These are phyloP conservation scores for Suillus brevipes DNA, from an alignment of 768 basidiomycete genomes.

Conservation along the genomic window DNA sequence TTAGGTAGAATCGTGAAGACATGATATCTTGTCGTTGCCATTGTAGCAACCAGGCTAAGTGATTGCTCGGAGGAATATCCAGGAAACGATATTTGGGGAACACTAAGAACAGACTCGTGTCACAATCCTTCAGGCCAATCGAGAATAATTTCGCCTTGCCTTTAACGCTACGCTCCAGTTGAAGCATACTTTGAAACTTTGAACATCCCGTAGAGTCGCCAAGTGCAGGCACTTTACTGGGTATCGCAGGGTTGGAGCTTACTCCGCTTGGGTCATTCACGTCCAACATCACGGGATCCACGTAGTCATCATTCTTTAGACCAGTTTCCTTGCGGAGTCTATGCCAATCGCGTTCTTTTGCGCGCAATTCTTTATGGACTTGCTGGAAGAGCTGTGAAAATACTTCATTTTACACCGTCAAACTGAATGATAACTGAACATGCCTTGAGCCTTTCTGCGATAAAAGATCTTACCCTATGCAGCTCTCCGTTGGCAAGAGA, in stretches of 20 bases:
- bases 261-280: not conserved
- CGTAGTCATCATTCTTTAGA: not conserved
- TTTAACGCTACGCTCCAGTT: not conserved
- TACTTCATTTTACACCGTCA: not conserved
- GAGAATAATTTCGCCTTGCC: not conserved
- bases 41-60: slow-evolving; percentile 6
- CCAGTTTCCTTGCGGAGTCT: slow-evolving; percentile 3
- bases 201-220: not conserved
- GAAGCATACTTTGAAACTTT: not conserved
- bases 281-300: not conserved
- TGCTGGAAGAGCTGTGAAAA: slow-evolving; percentile 1
- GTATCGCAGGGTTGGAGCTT: too few relatives aligned
- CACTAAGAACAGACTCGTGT: not conserved
- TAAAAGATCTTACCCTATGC: slow-evolving; percentile 9
- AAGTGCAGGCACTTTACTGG: not conserved
- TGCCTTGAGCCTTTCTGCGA: slow-evolving; percentile 1
- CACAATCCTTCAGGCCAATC: not conserved
- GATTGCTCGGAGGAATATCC: not conserved
- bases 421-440: not conserved
- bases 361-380: not conserved
- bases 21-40: slow-evolving; percentile 10
- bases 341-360: not conserved
- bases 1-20: slow-evolving; percentile 4
- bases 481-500: slow-evolving; percentile 9
- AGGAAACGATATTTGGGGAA: not conserved